phyloP scores from a whole-genome alignment of 1,284 basidiomycete species.

The Puccinia polysora region DNA sequence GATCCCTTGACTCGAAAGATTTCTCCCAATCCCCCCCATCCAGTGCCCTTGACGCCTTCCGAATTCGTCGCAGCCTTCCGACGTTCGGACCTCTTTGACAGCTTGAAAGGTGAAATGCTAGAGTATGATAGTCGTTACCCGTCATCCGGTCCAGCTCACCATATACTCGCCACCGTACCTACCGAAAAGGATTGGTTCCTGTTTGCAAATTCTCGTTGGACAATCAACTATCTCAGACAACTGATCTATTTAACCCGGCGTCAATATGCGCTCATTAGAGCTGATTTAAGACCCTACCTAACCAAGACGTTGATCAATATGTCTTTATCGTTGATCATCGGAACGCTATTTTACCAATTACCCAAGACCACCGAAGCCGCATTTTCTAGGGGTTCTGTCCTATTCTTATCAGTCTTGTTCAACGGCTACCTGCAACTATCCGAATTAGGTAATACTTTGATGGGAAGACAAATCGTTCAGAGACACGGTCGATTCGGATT shows the following conservation, averaged over 20 bases:
- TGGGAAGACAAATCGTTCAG: conserved; percentile 48
- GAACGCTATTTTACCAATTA: conserved; percentile 48
- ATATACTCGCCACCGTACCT: conserved; percentile 19
- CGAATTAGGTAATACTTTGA: conserved; percentile 48
- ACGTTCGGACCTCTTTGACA: conserved; percentile 15
- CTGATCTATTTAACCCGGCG: conserved; percentile 47
- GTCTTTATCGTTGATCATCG: conserved; percentile 47
- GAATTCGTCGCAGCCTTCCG: conserved; percentile 38
- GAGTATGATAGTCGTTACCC: conserved; percentile 29
- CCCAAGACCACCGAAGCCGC: conserved; percentile 45
- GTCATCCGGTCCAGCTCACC: conserved; percentile 32
- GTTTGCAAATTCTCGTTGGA: conserved; percentile 45
- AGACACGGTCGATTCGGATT: conserved; percentile 50
- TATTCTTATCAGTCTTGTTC: conserved; percentile 48
- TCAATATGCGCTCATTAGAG: conserved; percentile 48
- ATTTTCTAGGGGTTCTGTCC: conserved; percentile 48
- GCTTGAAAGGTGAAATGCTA: conserved; percentile 26
- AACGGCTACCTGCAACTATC: conserved; percentile 50
- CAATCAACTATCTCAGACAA: conserved; percentile 46
- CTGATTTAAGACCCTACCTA: conserved; percentile 48
- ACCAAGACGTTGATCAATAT: conserved; percentile 50
- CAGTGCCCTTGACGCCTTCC: conserved; percentile 15
- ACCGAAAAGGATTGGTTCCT: conserved; percentile 42
- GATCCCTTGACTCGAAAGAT: conserved; percentile 30
- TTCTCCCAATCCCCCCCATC: not conserved